Base-by-base conservation (phyloP, 768 basidiomycete genomes). In the Lyophyllum shimeji region DNA sequence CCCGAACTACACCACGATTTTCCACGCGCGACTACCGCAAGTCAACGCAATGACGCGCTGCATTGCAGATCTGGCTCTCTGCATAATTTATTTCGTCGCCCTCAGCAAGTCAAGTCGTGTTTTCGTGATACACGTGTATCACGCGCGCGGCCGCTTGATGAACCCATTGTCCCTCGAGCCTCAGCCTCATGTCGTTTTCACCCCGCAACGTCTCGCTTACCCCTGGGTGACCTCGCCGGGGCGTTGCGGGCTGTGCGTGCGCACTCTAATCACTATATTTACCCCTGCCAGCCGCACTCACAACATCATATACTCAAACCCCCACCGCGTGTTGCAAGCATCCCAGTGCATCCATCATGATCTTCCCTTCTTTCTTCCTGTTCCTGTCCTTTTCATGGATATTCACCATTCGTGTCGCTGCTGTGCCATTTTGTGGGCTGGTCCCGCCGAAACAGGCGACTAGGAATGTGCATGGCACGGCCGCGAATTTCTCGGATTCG, bases 381-480 rank as follows among this genome's bases (percentile, higher is more conserved):
- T 46, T 39, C 27, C n/a, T 57, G 46, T 45, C 47, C 43, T 11
- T 70, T 64, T 68, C 74, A 65, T 67, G 40, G 43, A 65, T 65
- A 46, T 9, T 69, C 56, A 9, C 29, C 4, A 60, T 64, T 17
- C 37, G 63, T 33, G 65, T 63, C 45, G 63, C 61, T 8, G 67
- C 73, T 37, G 67, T 67, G 23, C 67, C 70, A 3, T 59, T 50
- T 21, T 77, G 75, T 62, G 67, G 70, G 47, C 66, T 74, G 47
- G 65, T 69, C 34, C 70, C 71, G 12, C 73, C 69, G 5, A 63
- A 50, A 55, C 53, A 55, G 24, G 44, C 17, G 13, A 34, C 37
- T 3, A 52, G 43, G 37, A 33, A 24, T 12, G 52, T 42, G 20
- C 20, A 34, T 24, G 44, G 34, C 12, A 24, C 51, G 15, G 34